A percentile compares a stretch with the other conserved stretches of the same genome.
Evolutionary conservation across 2,329 filamentous ascomycete genomes (phyloP).

Genomic region (Fusarium drepaniforme): DNA sequence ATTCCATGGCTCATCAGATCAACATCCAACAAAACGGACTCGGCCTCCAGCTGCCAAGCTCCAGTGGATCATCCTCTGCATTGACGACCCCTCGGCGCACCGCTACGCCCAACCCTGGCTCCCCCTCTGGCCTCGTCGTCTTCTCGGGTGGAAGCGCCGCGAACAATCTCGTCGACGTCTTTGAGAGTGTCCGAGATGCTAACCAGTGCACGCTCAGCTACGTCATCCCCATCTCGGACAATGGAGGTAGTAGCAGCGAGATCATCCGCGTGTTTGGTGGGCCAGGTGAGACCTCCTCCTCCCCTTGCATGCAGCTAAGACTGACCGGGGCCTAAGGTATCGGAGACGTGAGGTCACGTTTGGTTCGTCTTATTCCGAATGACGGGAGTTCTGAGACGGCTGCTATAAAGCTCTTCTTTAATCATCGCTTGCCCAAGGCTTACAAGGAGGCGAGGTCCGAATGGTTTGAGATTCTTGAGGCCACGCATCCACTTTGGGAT

Average conservation of each 20-base stretch:
- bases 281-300: slow-evolving; percentile 69
- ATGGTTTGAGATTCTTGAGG: slow-evolving; percentile 92
- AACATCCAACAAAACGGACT: slow-evolving; percentile 32
- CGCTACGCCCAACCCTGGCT: slow-evolving; percentile 32
- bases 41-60: slow-evolving; percentile 39
- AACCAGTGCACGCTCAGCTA: slow-evolving; percentile 80
- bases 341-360: slow-evolving; percentile 65
- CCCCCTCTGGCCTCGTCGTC: slow-evolving; percentile 72
- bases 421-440: slow-evolving; percentile 78
- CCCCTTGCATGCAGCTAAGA: background rate
- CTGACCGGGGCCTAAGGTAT: slow-evolving; percentile 62
- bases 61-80: slow-evolving; percentile 37
- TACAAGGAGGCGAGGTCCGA: slow-evolving; percentile 75
- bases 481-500: slow-evolving; percentile 81
- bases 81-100: slow-evolving; percentile 29
- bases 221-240: slow-evolving; percentile 95
- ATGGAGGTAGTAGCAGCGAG: slow-evolving; percentile 94
- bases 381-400: slow-evolving; percentile 72
- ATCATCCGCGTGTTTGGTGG: slow-evolving; percentile 95
- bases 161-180: slow-evolving; percentile 93
- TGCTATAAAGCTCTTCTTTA: slow-evolving; percentile 87
- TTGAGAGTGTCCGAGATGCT: slow-evolving; percentile 73
- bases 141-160: slow-evolving; percentile 96
- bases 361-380: slow-evolving; percentile 88
- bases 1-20: slow-evolving; percentile 40